Percentiles rank a stretch among this genome's conserved stretches.
phyloP scores from a whole-genome alignment of 164 flowering plant species.

The Cinnamomum chago region DNA sequence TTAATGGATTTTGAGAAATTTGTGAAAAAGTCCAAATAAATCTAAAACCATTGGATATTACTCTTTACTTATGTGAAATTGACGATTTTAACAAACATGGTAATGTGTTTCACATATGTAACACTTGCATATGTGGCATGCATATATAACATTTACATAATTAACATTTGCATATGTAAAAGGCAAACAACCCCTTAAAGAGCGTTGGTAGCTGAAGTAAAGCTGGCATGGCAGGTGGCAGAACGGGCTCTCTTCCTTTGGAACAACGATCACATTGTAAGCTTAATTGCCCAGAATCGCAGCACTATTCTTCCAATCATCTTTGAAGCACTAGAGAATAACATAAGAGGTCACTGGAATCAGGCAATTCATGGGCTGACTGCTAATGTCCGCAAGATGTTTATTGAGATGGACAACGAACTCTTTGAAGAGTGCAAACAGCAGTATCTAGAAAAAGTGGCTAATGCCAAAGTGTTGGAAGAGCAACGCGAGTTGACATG shows the following conservation, averaged over 20 bases:
- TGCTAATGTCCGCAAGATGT: constrained; percentile 62
- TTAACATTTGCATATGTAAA: too few relatives aligned
- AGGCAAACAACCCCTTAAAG: too few relatives aligned
- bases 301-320: constrained; percentile 53
- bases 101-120: too few relatives aligned
- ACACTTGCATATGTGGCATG: too few relatives aligned
- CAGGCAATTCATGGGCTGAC: constrained; percentile 76
- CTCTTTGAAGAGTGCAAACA: constrained; percentile 63
- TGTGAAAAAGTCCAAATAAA: too few relatives aligned
- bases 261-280: constrained; percentile 80
- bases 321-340: constrained; percentile 66
- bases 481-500: constrained; percentile 59
- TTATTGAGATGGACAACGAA: constrained; percentile 68
- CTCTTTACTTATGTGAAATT: too few relatives aligned
- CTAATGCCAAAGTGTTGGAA: constrained; percentile 41
- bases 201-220: too few relatives aligned
- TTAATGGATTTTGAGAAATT: too few relatives aligned
- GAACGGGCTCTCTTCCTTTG: constrained; percentile 79
- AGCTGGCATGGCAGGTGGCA: constrained; percentile 53
- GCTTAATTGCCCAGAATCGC: constrained; percentile 73
- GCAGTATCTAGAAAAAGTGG: constrained; percentile 47
- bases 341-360: constrained; percentile 68
- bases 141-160: too few relatives aligned
- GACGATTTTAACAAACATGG: too few relatives aligned
- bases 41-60: too few relatives aligned